Conservation (phyloP, 1,139 yeast genomes). For the Pichiaceae sp. region DNA sequence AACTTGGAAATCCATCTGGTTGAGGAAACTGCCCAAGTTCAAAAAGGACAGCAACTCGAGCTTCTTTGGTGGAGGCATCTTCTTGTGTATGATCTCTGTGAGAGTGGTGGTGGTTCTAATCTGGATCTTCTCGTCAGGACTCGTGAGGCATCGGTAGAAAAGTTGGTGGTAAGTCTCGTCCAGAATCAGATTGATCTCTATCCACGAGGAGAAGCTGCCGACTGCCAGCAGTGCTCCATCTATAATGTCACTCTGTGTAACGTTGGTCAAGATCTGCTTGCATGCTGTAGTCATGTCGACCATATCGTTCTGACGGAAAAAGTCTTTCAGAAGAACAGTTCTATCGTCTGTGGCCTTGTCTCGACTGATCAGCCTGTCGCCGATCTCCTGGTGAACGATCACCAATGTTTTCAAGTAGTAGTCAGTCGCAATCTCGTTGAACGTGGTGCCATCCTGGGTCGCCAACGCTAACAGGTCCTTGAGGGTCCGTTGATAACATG, state of each 20-base stretch:
- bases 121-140: constrained; percentile 31
- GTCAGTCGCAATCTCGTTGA: constrained; percentile 53
- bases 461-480: constrained; percentile 47
- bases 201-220: constrained; percentile 91
- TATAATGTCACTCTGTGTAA: constrained; percentile 36
- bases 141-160: constrained; percentile 55
- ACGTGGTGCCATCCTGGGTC: constrained; percentile 24
- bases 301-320: constrained; percentile 73
- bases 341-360: constrained; percentile 54
- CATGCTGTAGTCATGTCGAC: constrained; percentile 56
- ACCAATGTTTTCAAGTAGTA: constrained; percentile 67
- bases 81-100: constrained; percentile 76
- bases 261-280: constrained; percentile 45
- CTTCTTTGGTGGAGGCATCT: constrained; percentile 87
- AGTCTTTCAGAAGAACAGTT: constrained; percentile 69
- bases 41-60: constrained; percentile 65
- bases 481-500: constrained; percentile 59
- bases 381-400: constrained; percentile 83
- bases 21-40: constrained; percentile 52
- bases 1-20: constrained; percentile 25
- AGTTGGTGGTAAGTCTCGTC: constrained; percentile 54
- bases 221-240: constrained; percentile 57
- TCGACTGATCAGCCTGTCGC: constrained; percentile 77
- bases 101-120: constrained; percentile 65
- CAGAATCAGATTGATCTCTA: constrained; percentile 76